Base-by-base conservation (phyloP, 495 filamentous ascomycete genomes). In the Neohortaea acidophila region DNA sequence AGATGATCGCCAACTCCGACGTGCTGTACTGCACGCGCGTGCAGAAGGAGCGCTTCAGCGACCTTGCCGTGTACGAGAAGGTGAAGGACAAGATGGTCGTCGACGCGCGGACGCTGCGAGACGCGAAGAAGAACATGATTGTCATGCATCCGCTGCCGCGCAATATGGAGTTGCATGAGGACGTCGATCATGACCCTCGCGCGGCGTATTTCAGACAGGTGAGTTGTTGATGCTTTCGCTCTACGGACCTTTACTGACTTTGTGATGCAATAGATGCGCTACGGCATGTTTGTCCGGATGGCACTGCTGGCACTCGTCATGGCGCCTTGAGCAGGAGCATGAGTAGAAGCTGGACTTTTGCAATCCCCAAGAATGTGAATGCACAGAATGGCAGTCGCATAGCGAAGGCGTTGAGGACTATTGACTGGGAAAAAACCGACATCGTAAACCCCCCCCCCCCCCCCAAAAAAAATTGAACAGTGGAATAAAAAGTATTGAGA, bases 181-280 rank as follows among this genome's bases (percentile, higher is more conserved):
- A 97, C 64, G 82, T 97, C 18, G 89, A 97, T 59, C 91, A 86
- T 64, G 89, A 97, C 66, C 82, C 87, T 59, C 67, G 89, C 53
- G 87, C 89, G 23, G 89, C 91, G 39, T 97, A 97, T 67, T 96
- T 96, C 61, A 76, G 89, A 81, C 89, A 97, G 79, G 89, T 94
- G 64, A 67, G 79, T 71, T 33, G 21, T 32, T 38, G 17, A 9
- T 40, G 2, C 20, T 2, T 30, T 12, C 32, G 6, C 17, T 15
- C 25, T 15, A 20, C 43, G 14, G 9, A 13, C 32, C 2, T 7
- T 3, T 30, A 1, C 27, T 44, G 14, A 11, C 11, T 14, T 33
- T 14, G 34, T 36, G 24, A 7, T 27, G 24, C 35, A 49, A 39
- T 54, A 97, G 91, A 97, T 97, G 89, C 72, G 77, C 60, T 94